Conservation (phyloP, 768 basidiomycete species). For the Phanerochaete sordida region DNA sequence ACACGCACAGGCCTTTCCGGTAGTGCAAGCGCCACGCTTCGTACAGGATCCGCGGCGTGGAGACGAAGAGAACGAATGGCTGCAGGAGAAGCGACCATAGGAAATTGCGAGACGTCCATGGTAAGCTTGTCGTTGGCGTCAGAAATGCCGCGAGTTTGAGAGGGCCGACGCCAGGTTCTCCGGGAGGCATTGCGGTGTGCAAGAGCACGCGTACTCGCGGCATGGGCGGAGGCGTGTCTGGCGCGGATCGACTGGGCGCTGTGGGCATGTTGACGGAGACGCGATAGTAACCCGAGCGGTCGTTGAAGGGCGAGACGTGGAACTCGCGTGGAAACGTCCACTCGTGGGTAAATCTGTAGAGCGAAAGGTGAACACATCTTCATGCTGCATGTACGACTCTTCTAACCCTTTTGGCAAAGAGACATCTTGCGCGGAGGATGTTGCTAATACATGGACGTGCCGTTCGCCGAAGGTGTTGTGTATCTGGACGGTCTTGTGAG, state of each 20-base stretch:
- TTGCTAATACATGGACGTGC: constrained; percentile 54
- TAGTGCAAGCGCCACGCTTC: constrained; percentile 63
- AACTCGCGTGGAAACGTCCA: constrained; percentile 69
- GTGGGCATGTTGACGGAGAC: constrained; percentile 50
- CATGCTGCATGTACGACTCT: background rate
- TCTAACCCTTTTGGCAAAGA: constrained; percentile 28
- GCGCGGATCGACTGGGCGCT: constrained; percentile 18
- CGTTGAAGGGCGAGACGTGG: constrained; percentile 78
- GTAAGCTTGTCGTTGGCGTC: constrained; percentile 29
- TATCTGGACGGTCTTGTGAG: constrained; percentile 32
- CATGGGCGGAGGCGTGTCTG: constrained; percentile 20
- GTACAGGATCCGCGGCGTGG: constrained; percentile 57
- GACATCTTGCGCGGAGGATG: constrained; percentile 42
- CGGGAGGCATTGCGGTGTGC: background rate
- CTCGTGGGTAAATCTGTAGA: constrained; percentile 50
- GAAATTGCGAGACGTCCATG: constrained; percentile 37
- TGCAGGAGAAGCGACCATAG: constrained; percentile 36
- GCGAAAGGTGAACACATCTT: background rate
- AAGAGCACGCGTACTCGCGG: constrained; percentile 40
- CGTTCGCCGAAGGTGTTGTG: constrained; percentile 76
- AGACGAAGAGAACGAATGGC: constrained; percentile 53
- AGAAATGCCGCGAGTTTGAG: constrained; percentile 56
- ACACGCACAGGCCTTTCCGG: constrained; percentile 50
- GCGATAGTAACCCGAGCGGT: constrained; percentile 61
- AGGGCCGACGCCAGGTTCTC: constrained; percentile 26